Percentiles rank a stretch among this genome's conserved stretches.
Conservation (phyloP, 495 filamentous ascomycete genomes). For the Saxispiralis lemnorum region DNA sequence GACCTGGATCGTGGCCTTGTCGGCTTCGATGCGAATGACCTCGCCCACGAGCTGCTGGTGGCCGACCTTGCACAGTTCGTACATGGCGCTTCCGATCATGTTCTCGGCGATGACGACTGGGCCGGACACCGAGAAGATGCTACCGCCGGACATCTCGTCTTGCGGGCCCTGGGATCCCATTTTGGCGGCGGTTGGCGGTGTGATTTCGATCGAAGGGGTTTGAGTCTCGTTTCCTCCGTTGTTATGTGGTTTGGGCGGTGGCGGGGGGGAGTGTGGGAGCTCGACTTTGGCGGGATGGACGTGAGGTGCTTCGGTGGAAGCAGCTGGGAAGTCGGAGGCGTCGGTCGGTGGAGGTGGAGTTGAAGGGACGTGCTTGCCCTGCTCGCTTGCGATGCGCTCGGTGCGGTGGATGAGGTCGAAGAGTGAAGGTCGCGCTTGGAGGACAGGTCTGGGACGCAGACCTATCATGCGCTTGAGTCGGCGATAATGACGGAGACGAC, state of each 20-base stretch:
- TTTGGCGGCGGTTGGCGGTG: slow-evolving; percentile 17
- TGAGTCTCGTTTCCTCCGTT: slow-evolving; percentile 17
- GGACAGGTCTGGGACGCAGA: slow-evolving; percentile 30
- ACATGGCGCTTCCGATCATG: slow-evolving; percentile 99
- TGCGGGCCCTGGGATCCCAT: slow-evolving; percentile 8
- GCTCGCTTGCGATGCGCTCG: slow-evolving; percentile 16
- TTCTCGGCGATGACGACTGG: slow-evolving; percentile 94
- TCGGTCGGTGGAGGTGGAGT: slow-evolving; percentile 1
- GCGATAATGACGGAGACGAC: too few species aligned
- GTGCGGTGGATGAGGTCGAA: slow-evolving; percentile 46
- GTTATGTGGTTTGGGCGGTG: slow-evolving; percentile 10
- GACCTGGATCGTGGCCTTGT: slow-evolving; percentile 93
- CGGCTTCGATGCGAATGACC: slow-evolving; percentile 90
- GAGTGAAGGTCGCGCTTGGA: slow-evolving; percentile 54
- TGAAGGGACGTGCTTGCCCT: neutral
- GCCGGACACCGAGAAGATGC: slow-evolving; percentile 67
- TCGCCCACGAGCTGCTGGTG: slow-evolving; percentile 82
- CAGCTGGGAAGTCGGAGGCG: slow-evolving; percentile 14
- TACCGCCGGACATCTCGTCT: slow-evolving; percentile 28
- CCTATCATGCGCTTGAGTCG: slow-evolving; percentile 13
- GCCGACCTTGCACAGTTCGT: slow-evolving; percentile 89
- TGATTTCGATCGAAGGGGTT: slow-evolving; percentile 39
- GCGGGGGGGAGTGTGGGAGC: neutral
- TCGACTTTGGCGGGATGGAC: neutral
- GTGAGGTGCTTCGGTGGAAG: slow-evolving; percentile 6